Percentiles rank a stretch among this genome's conserved stretches.
Evolutionary conservation across 2,329 filamentous ascomycete species (phyloP).

Genomic region (Fusarium avenaceum): DNA sequence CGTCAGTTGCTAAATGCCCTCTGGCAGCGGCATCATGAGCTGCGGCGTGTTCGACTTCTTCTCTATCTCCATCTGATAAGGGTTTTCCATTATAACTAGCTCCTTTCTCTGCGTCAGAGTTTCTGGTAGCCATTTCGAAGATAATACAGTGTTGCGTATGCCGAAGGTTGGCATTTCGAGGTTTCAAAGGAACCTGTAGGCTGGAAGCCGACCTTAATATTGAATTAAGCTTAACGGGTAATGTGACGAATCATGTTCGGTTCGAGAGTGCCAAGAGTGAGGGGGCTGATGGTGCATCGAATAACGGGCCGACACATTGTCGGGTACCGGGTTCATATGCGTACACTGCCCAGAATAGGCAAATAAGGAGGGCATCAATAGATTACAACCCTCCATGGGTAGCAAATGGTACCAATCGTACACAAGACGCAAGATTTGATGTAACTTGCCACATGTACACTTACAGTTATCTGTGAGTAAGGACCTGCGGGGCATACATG

Average conservation of each 20-base stretch:
- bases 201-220: neutral
- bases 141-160: too few species aligned
- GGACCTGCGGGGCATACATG: too few species aligned
- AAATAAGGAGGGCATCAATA: neutral
- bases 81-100: neutral
- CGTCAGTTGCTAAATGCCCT: constrained; percentile 25
- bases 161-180: neutral
- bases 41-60: constrained; percentile 1
- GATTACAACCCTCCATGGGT: neutral
- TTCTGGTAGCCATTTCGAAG: neutral
- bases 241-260: neutral
- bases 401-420: too few species aligned
- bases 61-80: neutral
- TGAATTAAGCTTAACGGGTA: neutral
- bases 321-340: constrained; percentile 25
- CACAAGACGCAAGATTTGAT: too few species aligned
- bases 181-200: neutral
- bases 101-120: constrained; percentile 16
- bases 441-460: too few species aligned
- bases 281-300: constrained; percentile 23
- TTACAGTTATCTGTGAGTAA: too few species aligned
- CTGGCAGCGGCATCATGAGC: constrained; percentile 20
- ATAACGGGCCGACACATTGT: neutral
- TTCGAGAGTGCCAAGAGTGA: constrained; percentile 26
- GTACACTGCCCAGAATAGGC: neutral